Base-by-base conservation (phyloP, 2,329 filamentous ascomycete genomes). In the Colletotrichum spaethianum region DNA sequence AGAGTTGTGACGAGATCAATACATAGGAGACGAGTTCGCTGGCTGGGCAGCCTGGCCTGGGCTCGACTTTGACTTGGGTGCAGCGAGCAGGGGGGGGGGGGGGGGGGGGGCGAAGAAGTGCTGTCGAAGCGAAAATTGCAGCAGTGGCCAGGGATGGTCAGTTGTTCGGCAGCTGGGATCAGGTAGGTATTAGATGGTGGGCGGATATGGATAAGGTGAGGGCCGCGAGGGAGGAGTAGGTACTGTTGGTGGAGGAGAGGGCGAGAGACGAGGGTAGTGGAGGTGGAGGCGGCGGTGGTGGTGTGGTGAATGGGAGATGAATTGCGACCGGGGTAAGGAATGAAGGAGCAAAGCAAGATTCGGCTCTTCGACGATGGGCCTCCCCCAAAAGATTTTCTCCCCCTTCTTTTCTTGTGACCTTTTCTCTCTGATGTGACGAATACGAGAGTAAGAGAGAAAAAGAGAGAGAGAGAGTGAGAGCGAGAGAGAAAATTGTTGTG, bases 1-100 rank as follows among this genome's bases (percentile, higher is more conserved):
- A 44, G 68, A 62, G 60, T 70, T 72, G 70, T 72, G 66, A 72
- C 65, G 38, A 46, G 70, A 70, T 72, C 65, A 74, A 73, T 67
- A 74, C 70, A 70, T 73, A 70, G 70, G 70, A 67, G 63, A 61
- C 46, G 59, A 57, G 53, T 55, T 72, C 59, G 70, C 57, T 72
- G 59, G 65, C 70, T 72, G 53, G 59, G 70, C 70, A 63, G 69
- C 65, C 57, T 72, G 69, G 69, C 52, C 69, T 72, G 57, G 57
- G 69, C 52, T 72, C 44, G 44, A 63, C 57, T 69, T 28, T 72
- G 60, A 69, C 59, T 63, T 72, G 70, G 70, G 69, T 60, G 44
- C 46, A 65, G 64, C 53, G 46, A 63, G 59, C 57, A 63, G 46
- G 40, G 62, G 55, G 33, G 33, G 33, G 33, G 8, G 33, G 33